Base-by-base conservation (phyloP, 2,329 filamentous ascomycete genomes). In the Arthrinium phaeospermum region DNA sequence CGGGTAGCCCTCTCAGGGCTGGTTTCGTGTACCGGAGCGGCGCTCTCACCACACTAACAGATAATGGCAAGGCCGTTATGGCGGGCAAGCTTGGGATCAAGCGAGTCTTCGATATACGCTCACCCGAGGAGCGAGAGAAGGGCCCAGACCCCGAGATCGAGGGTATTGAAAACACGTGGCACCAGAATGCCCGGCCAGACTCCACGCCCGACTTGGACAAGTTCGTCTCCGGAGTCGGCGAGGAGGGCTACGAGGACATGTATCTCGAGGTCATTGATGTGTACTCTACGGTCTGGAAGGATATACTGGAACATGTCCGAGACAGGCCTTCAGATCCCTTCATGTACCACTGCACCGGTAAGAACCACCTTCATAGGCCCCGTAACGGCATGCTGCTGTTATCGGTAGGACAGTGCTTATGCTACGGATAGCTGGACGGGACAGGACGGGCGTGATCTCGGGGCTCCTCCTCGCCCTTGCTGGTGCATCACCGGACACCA, bases 291-390 rank as follows among this genome's bases (percentile, higher is more conserved):
- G 82, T 80, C 27, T 84, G 87, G 75, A 81, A 78, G 51, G 82
- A 81, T 8, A 80, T 90, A 7, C 80, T 90, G 37, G 82, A 86
- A 76, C 84, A 86, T 72, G 80, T 89, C 13, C 80, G 85, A 69
- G 86, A 89, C 73, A 79, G 81, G 14, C 83, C 84, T 10, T 72
- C 76, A 0, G 83, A 87, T 76, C 82, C 83, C 22, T 83, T 88
- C 72, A 73, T 89, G 68, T 85, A 90, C 53, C 88, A 90, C 77
- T 90, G 88, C 77, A 88, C 85, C 12, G 87, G 87, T 88, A 75
- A 75, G 44, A 49, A 19, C 13, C 19, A 24, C 12, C 7, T 47
- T 24, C 46, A 68, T 37, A 22, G 67, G 41, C 12, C 47, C 24
- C 24, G 46, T 27, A 16, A 67, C 2, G 34, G 19, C 37, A 41